Conservation (phyloP, 2,329 filamentous ascomycete genomes). For the Zymoseptoria brevis region DNA sequence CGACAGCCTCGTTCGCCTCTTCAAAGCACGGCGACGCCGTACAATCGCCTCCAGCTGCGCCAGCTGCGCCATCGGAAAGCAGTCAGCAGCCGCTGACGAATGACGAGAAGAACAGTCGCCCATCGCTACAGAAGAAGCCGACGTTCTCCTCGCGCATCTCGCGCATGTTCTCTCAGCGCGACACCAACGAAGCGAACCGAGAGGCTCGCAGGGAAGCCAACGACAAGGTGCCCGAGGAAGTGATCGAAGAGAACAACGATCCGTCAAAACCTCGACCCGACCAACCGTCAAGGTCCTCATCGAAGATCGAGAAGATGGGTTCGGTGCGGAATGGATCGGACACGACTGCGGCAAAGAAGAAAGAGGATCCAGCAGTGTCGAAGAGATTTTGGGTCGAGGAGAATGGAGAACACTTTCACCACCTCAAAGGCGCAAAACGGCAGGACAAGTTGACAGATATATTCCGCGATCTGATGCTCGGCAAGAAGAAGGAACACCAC, state of each 20-base stretch:
- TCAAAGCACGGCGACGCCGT: conserved; percentile 12
- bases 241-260: conserved; percentile 20
- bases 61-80: conserved; percentile 2
- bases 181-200: conserved; percentile 19
- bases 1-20: conserved; percentile 38
- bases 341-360: conserved; percentile 17
- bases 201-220: conserved; percentile 11
- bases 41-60: conserved; percentile 7
- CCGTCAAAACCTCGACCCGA: conserved; percentile 16
- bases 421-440: conserved; percentile 78
- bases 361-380: conserved; percentile 20
- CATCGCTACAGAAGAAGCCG: conserved; percentile 29
- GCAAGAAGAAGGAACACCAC: conserved; percentile 68
- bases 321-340: conserved; percentile 24
- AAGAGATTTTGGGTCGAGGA: conserved; percentile 51
- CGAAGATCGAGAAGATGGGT: conserved; percentile 22
- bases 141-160: conserved; percentile 33
- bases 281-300: conserved; percentile 25
- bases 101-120: conserved; percentile 18
- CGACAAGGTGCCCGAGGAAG: conserved; percentile 23
- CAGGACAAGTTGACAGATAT: conserved; percentile 94
- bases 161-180: conserved; percentile 37
- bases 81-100: conserved; percentile 10
- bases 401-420: conserved; percentile 73
- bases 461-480: conserved; percentile 73